Evolutionary conservation across 192 early-diverging fungal genomes (phyloP).

Genomic region (Backusella morwellensis): DNA sequence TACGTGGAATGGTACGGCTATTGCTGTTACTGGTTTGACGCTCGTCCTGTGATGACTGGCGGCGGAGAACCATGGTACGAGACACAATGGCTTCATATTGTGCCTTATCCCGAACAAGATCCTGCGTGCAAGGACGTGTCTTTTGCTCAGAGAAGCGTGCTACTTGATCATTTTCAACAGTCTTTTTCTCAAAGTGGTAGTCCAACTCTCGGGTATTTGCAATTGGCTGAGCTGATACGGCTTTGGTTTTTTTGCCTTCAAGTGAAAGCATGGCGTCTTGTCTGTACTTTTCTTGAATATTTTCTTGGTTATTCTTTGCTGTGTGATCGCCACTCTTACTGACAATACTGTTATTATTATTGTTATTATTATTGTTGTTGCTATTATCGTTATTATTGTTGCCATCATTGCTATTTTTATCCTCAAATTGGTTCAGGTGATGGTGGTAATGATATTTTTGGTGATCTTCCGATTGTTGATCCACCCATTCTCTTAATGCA

Average conservation of each 20-base stretch:
- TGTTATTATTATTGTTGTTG: not conserved
- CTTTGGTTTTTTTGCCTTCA: not conserved
- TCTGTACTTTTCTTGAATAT: conserved; percentile 1
- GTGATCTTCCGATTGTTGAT: not conserved
- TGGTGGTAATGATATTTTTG: not conserved
- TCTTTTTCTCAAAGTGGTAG: conserved; percentile 5
- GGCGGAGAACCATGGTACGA: not conserved
- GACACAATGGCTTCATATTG: conserved; percentile 11
- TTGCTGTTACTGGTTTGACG: not conserved
- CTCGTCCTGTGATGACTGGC: not conserved
- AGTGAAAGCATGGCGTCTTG: conserved; percentile 18
- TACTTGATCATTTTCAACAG: not conserved
- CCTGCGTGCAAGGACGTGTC: not conserved
- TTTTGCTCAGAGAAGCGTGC: not conserved
- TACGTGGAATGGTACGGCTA: not conserved
- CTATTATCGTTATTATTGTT: not conserved
- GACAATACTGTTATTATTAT: not conserved
- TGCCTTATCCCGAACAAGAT: conserved; percentile 4
- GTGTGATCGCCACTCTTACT: not conserved
- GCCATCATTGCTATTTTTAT: not conserved
- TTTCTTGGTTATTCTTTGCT: not conserved
- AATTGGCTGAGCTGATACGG: not conserved
- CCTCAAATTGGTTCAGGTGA: not conserved
- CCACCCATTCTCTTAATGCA: not conserved
- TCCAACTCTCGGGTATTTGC: conserved; percentile 4